Evolutionary conservation across 495 filamentous ascomycete genomes (phyloP).

Genomic region (Parathielavia appendiculata): DNA sequence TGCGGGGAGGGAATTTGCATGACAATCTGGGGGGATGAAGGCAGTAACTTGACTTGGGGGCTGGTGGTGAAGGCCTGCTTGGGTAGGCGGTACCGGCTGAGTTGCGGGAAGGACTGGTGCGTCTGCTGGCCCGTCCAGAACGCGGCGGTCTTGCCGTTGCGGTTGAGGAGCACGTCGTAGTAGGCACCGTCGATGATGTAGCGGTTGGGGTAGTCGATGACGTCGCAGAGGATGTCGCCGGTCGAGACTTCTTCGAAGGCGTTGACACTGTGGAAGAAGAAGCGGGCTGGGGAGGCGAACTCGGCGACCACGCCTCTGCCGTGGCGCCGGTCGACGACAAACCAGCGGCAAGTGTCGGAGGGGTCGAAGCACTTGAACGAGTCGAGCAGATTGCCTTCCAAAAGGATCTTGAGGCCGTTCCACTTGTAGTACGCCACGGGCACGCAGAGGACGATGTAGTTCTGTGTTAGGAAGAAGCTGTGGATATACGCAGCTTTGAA

Average conservation of each 20-base stretch:
- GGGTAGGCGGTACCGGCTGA: conserved; percentile 38
- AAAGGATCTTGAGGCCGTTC: conserved; percentile 48
- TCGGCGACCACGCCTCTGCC: conserved; percentile 53
- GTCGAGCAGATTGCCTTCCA: conserved; percentile 53
- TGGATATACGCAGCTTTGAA: conserved; percentile 59
- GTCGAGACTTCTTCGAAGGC: conserved; percentile 61
- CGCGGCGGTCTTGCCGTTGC: conserved; percentile 20
- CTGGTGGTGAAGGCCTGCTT: background rate
- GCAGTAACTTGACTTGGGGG: background rate
- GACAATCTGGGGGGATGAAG: background rate
- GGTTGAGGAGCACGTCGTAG: conserved; percentile 54
- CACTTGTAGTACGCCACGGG: conserved; percentile 49
- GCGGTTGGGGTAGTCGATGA: conserved; percentile 50
- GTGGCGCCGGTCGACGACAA: conserved; percentile 56
- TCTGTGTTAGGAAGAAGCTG: conserved; percentile 61
- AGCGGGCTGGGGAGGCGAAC: conserved; percentile 58
- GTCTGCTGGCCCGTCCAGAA: conserved; percentile 33
- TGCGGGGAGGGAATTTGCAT: conserved; percentile 32
- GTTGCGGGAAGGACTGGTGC: conserved; percentile 34
- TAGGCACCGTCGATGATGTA: conserved; percentile 54
- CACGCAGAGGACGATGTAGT: conserved; percentile 61
- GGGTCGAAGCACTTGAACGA: conserved; percentile 51
- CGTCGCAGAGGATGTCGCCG: conserved; percentile 46
- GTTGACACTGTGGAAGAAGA: conserved; percentile 74
- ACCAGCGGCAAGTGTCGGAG: conserved; percentile 55